These are phyloP conservation scores for Wickerhamomyces queroliae DNA, from an alignment of 805 yeast genomes.

Conservation along the genomic window DNA sequence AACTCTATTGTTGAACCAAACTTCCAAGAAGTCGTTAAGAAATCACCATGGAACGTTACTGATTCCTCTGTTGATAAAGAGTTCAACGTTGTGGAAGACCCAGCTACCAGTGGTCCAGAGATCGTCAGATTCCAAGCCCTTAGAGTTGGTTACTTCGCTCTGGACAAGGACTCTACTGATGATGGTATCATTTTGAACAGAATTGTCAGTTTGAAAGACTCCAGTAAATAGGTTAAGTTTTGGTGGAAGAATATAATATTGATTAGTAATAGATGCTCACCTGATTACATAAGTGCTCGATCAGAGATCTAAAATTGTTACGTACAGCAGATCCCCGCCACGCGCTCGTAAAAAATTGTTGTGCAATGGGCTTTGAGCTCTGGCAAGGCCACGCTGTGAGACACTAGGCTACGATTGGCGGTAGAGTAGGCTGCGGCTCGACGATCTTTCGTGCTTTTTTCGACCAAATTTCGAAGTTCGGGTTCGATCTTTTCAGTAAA, in stretches of 20 bases:
- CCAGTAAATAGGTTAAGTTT: constrained; percentile 33
- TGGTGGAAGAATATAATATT: background rate
- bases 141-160: constrained; percentile 92
- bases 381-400: too few relatives aligned
- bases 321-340: too few relatives aligned
- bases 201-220: constrained; percentile 87
- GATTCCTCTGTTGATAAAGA: constrained; percentile 50
- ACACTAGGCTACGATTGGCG: too few relatives aligned
- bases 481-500: too few relatives aligned
- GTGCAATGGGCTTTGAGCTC: too few relatives aligned
- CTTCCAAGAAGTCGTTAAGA: constrained; percentile 57
- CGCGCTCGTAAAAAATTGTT: too few relatives aligned
- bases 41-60: constrained; percentile 71
- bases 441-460: too few relatives aligned
- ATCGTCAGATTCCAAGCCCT: constrained; percentile 97
- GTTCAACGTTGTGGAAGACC: constrained; percentile 66
- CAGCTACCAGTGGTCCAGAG: constrained; percentile 53
- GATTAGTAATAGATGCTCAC: too few relatives aligned
- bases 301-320: too few relatives aligned
- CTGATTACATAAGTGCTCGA: too few relatives aligned
- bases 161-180: constrained; percentile 69
- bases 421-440: too few relatives aligned
- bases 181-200: constrained; percentile 74
- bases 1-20: constrained; percentile 76
- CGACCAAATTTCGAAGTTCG: too few relatives aligned